Base-by-base conservation (phyloP, 495 filamentous ascomycete species). In the Opeltia flavorubescens region DNA sequence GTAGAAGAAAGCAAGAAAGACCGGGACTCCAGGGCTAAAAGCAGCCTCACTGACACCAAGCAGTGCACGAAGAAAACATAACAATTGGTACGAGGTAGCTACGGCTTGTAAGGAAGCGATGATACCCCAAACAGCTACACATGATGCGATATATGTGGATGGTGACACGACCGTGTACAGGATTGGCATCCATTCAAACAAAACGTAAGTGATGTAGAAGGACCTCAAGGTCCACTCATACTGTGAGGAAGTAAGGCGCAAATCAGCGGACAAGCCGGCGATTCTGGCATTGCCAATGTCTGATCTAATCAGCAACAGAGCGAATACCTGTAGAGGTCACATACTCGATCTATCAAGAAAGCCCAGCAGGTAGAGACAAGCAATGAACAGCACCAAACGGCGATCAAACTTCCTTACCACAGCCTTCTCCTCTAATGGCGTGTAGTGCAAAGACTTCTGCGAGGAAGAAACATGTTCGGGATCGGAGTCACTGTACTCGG, bases 271-370 rank as follows among this genome's bases (percentile, higher is more conserved):
- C 43, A 89, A 67, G 31, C 83, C 83, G 13, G 83, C 82, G 34
- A 89, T 79, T 47, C 71, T 78, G 7, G 84, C 84, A 61, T 87
- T 87, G 49, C 83, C 83, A 49, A 87, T 86, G 60, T 87, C 82
- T 86, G 51, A 7, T 18, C 3, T 8, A 1, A 8, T 50, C 20
- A 53, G 18, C 7, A 12, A 1, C 2, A 28, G 21, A 13, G 30
- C 28, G 6, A 43, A n/a, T 9, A 29, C 9, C 15, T 20, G 29
- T 24, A 18, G 15, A 36, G 35, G 7, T 15, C 24, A 65, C 74
- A 45, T 68, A 86, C 81, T 86, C 3, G 80, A 86, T 52, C 84
- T 71, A 58, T 89, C 84, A 46, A 89, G 59, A 59, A 91, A 89
- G 38, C 76, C 79, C 28, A 95, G 68, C 67, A 89, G 71, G 58